Conservation (phyloP, 139 green algal genomes). For the Tetraselmis chui region DNA sequence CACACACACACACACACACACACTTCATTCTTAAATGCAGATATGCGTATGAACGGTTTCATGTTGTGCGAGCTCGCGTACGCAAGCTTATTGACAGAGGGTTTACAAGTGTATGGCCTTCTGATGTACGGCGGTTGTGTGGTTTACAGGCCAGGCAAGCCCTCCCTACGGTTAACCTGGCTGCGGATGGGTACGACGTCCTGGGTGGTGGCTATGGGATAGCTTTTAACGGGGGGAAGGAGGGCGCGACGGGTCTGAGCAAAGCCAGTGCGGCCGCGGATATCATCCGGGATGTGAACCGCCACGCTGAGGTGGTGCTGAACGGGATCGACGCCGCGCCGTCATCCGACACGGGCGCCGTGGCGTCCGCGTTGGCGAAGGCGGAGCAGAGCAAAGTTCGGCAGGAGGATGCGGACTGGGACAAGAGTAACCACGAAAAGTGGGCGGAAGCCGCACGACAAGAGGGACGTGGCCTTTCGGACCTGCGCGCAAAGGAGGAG, state of each 20-base stretch:
- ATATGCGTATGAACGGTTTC: too few relatives aligned
- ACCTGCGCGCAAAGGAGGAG: neutral
- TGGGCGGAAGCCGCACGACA: neutral
- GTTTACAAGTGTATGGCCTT: too few relatives aligned
- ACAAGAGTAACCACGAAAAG: neutral
- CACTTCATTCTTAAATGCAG: too few relatives aligned
- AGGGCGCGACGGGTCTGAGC: neutral
- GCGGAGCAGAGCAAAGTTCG: neutral
- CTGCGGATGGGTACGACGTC: neutral
- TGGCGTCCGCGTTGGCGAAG: neutral
- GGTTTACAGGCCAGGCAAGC: neutral
- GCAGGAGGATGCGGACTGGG: neutral
- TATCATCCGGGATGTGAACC: conserved; percentile 24
- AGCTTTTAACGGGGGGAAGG: neutral
- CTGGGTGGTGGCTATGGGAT: conserved; percentile 2
- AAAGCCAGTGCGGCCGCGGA: neutral
- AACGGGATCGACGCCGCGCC: conserved; percentile 3
- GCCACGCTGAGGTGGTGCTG: conserved; percentile 24
- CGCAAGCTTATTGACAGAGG: too few relatives aligned
- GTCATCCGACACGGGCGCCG: neutral
- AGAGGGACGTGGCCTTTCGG: conserved; percentile 12
- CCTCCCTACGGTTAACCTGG: neutral
- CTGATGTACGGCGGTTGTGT: too few relatives aligned
- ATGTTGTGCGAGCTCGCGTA: too few relatives aligned
- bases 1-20: too few relatives aligned